Conservation (phyloP, 495 filamentous ascomycete genomes). For the Elasticomyces elasticus region DNA sequence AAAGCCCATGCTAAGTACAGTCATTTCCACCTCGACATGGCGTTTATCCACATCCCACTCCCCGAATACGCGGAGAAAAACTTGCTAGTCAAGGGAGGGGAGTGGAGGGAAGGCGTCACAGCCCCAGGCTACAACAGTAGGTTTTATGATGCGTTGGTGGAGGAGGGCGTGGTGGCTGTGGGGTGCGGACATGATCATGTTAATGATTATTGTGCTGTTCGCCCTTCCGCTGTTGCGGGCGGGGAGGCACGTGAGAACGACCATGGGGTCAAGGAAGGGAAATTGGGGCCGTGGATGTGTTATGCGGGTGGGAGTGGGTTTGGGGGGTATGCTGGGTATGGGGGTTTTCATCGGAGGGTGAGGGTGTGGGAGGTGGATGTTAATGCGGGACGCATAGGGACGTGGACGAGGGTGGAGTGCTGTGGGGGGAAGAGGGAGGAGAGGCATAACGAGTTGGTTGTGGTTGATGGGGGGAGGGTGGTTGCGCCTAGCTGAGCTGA, state of each 20-base stretch:
- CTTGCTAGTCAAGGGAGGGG: constrained; percentile 44
- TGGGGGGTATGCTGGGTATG: constrained; percentile 88
- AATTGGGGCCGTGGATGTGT: constrained; percentile 90
- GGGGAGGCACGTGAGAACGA: neutral
- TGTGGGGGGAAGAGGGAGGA: constrained; percentile 54
- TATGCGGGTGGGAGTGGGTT: constrained; percentile 84
- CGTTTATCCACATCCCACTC: constrained; percentile 94
- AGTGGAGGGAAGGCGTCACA: constrained; percentile 66
- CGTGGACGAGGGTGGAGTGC: constrained; percentile 80
- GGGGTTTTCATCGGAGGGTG: constrained; percentile 70
- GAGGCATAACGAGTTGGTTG: constrained; percentile 71
- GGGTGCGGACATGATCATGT: constrained; percentile 93
- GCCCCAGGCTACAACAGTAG: constrained; percentile 80
- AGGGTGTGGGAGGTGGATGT: constrained; percentile 89
- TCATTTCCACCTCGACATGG: constrained; percentile 87
- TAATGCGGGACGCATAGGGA: constrained; percentile 72
- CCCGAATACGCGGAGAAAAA: constrained; percentile 63
- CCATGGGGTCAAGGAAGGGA: constrained; percentile 21
- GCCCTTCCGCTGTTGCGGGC: constrained; percentile 9
- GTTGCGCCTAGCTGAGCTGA: constrained; percentile 22
- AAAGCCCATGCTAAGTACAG: constrained; percentile 71
- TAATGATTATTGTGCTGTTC: constrained; percentile 87
- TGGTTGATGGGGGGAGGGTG: constrained; percentile 71
- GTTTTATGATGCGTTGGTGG: constrained; percentile 76
- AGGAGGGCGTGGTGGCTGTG: constrained; percentile 74